Base-by-base conservation (phyloP, 225 moss, liverwort and hornwort species). In the Asterella californica region DNA sequence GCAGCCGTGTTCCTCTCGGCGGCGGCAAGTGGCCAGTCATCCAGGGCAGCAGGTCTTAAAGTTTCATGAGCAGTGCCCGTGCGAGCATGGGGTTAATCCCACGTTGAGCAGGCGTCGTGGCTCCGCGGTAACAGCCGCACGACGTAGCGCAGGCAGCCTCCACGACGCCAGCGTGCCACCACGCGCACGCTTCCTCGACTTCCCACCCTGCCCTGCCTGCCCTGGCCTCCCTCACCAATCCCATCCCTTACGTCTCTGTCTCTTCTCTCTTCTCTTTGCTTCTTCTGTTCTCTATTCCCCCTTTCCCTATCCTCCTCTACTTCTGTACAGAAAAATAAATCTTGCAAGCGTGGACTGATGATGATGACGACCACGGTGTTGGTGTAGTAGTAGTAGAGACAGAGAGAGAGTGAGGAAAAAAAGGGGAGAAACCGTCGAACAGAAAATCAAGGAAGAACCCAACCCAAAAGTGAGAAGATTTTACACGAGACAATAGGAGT, bases 91-190 rank as follows among this genome's bases (percentile, higher is more conserved):
- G 37, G 57, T 76, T 76, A 82, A 64, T 72, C 79, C 82, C 85
- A 85, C 85, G 85, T 82, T 82, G 75, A 55, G 79, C 49, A 81
- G 81, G 85, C 50, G 85, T 85, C 82, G 82, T 79, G 82, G 75
- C 81, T 85, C 81, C 82, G 71, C 11, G 71, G 61, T 77, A 77
- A 75, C 79, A 85, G 82, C 74, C 45, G 78, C 68, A 82, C 78
- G 74, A 82, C 78, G 82, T 65, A 78, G 77, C 77, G 77, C 64
- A 78, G 77, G 62, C 64, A 70, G 64, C 79, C 85, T 85, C 79
- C 85, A 85, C 85, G 85, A 85, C 85, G 79, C 70, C 70, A 85
- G 79, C 85, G 82, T 82, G 82, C 76, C 81, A 49, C 78, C 84
- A 84, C 81, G 85, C 81, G 81, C 85, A 85, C 81, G 79, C 85